phyloP scores from a whole-genome alignment of 192 early-diverging fungal genomes.

The Backusella morwellensis region DNA sequence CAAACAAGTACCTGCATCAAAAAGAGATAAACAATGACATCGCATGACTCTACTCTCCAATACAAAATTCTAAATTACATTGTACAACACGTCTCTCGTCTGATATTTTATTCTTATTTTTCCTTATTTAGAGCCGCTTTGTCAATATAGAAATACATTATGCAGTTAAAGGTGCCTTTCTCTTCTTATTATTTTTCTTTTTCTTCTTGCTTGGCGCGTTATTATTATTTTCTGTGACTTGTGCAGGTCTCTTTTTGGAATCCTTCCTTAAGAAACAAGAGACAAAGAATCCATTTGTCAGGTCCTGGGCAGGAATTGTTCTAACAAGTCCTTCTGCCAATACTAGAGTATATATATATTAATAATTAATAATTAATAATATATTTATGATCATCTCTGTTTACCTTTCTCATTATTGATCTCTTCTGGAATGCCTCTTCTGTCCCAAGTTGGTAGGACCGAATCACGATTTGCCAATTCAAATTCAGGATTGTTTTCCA shows the following conservation, averaged over 20 bases:
- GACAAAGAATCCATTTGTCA: constrained; percentile 96
- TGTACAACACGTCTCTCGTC: too few species aligned
- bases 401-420: constrained; percentile 39
- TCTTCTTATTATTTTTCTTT: constrained; percentile 24
- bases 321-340: constrained; percentile 70
- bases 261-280: constrained; percentile 78
- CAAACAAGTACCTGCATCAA: too few species aligned
- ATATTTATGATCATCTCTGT: neutral
- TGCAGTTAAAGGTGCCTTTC: neutral
- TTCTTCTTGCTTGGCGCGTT: constrained; percentile 10
- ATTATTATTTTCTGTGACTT: neutral
- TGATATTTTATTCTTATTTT: too few species aligned
- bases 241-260: constrained; percentile 4
- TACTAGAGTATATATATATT: constrained; percentile 12
- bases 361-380: too few species aligned
- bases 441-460: constrained; percentile 77
- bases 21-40: too few species aligned
- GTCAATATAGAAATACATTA: neutral
- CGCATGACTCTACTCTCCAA: too few species aligned
- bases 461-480: constrained; percentile 47
- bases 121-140: too few species aligned
- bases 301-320: constrained; percentile 75
- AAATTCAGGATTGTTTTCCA: constrained; percentile 58
- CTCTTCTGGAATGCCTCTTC: constrained; percentile 68
- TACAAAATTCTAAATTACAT: too few species aligned